Evolutionary conservation across 257 asterid genomes (phyloP), one percentile per base, ranked within the genome.

Genomic region (Jacaranda mimosifolia): DNA sequence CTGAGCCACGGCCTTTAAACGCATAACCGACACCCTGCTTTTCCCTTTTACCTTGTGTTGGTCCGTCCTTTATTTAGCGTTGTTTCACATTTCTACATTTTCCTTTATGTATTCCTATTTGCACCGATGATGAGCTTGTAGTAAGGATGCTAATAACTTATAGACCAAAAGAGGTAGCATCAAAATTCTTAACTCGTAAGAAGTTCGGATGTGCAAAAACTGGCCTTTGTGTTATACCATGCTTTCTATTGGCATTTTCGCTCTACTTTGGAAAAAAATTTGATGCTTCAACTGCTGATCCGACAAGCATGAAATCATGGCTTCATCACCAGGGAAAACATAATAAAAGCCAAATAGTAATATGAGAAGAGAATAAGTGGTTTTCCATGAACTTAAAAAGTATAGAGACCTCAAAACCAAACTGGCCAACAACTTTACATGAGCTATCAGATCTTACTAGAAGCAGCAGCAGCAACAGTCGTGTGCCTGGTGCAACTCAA

Each of bases 391-490:
- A 7, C 5, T n/a, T 55, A 55, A 32, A 55, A 55, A n/a, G 5
- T 55, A 55, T 15, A 12, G 57, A 15, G 7, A 51, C 1, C n/a
- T 3, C 32, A 15, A 51, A 51, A 57, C 63, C 42, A 60, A 57
- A 57, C 4, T 8, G 57, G 58, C 9, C 35, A 18, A 73, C 63
- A 72, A 72, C 70, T 81, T 48, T 77, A 81, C 82, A 81, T 38
- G 42, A 19, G 77, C 73, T 49, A 72, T 59, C 39, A 40, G 48
- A 63, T 36, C 58, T n/a, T 39, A 51, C 79, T 1, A 13, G 42
- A 57, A 68, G 49, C 18, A 76, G 46, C 18, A 76, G 46, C 78
- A 66, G 75, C 63, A 62, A 26, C 32, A 26, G 32, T 26, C 21
- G 68, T 42, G 63, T 59, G 63, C 14, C 43, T 18, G 45, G 48